These are phyloP conservation scores for Tremellales sp. DNA, from an alignment of 1,284 basidiomycete species.

Conservation along the genomic window DNA sequence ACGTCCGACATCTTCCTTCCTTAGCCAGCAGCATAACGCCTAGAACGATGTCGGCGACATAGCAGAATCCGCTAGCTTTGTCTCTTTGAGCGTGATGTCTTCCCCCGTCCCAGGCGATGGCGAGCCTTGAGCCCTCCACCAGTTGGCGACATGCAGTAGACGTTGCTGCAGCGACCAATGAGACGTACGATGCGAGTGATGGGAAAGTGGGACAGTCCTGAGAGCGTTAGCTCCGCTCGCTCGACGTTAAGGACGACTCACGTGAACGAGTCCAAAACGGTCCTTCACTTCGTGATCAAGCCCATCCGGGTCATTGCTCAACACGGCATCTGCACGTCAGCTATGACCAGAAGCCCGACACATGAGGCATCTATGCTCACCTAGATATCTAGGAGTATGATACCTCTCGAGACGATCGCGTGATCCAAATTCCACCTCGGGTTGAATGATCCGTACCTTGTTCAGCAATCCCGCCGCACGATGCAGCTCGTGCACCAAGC, in stretches of 20 bases:
- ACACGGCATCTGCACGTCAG: no score
- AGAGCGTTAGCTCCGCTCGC: not conserved
- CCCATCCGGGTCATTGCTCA: slow-evolving; percentile 20
- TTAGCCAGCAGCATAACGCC: slow-evolving; percentile 54
- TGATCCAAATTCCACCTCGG: slow-evolving; percentile 25
- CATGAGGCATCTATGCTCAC: slow-evolving; percentile 30
- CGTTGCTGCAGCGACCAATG: slow-evolving; percentile 69
- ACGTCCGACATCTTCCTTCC: slow-evolving; percentile 25
- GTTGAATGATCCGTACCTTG: slow-evolving; percentile 24
- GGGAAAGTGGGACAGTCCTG: slow-evolving; percentile 79
- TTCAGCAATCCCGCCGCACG: slow-evolving; percentile 58
- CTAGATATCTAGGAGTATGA: slow-evolving; percentile 49
- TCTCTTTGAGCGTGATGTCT: slow-evolving; percentile 54
- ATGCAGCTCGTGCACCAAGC: slow-evolving; percentile 70
- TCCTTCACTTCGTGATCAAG: slow-evolving; percentile 34
- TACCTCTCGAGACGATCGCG: slow-evolving; percentile 43
- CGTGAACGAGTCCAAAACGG: slow-evolving; percentile 64
- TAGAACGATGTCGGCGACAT: slow-evolving; percentile 83
- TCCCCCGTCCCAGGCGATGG: slow-evolving; percentile 81
- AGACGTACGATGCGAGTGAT: slow-evolving; percentile 65
- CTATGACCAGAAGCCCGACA: not conserved
- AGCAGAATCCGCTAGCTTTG: slow-evolving; percentile 83
- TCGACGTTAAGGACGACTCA: slow-evolving; percentile 31
- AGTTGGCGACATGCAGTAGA: slow-evolving; percentile 66
- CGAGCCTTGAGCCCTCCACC: slow-evolving; percentile 56